Evolutionary conservation across 208 protist genomes (phyloP).

Genomic region (Leishmania gerbilli): DNA sequence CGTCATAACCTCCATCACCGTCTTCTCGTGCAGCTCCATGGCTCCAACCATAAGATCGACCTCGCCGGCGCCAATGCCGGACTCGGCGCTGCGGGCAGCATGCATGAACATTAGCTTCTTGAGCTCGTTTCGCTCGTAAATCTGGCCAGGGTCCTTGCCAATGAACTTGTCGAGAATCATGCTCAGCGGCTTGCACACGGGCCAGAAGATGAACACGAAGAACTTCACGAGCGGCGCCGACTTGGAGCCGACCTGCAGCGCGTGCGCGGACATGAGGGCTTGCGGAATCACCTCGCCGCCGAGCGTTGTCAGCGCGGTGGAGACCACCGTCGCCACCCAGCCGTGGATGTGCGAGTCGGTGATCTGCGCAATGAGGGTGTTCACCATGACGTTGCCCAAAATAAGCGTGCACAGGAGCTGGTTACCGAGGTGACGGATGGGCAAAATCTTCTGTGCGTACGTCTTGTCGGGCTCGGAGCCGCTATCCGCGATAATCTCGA

Average conservation of each 20-base stretch:
- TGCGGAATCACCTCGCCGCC: constrained; percentile 97
- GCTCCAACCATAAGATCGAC: constrained; percentile 93
- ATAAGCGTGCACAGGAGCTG: constrained; percentile 96
- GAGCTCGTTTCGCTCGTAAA: constrained; percentile 95
- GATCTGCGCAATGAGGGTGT: constrained; percentile 95
- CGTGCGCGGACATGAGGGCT: constrained; percentile 93
- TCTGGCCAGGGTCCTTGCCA: constrained; percentile 94
- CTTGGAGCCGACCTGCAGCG: constrained; percentile 91
- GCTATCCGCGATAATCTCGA: constrained; percentile 93
- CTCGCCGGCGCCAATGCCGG: constrained; percentile 88
- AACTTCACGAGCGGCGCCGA: constrained; percentile 92
- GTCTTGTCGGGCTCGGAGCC: constrained; percentile 89
- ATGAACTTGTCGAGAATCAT: constrained; percentile 92
- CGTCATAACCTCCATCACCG: constrained; percentile 95
- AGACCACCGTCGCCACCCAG: constrained; percentile 89
- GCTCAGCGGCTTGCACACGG: constrained; percentile 93
- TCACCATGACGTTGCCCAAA: constrained; percentile 97
- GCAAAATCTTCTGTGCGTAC: constrained; percentile 93
- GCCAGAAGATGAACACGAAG: constrained; percentile 94
- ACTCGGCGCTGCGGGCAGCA: constrained; percentile 82
- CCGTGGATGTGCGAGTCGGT: constrained; percentile 89
- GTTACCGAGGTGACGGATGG: constrained; percentile 95
- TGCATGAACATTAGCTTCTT: constrained; percentile 97
- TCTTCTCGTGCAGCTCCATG: constrained; percentile 95
- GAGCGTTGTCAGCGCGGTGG: constrained; percentile 94